These are phyloP conservation scores for Globisporangium canariense DNA, from an alignment of 352 stramenopile species.

Conservation along the genomic window DNA sequence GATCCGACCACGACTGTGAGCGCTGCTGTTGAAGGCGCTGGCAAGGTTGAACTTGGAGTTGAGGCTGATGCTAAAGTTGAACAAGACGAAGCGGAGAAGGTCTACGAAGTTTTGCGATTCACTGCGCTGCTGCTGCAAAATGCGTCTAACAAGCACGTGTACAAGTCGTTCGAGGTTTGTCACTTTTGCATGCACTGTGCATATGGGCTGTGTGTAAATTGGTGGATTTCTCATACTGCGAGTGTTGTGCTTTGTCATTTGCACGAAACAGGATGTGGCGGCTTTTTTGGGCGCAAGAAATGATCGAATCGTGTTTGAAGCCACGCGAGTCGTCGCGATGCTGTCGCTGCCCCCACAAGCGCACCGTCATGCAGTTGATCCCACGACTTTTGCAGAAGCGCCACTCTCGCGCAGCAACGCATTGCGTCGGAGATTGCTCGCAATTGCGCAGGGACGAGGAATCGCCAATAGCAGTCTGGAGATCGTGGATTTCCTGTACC, in stretches of 20 bases:
- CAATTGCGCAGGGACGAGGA: constrained; percentile 43
- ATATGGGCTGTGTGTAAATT: not conserved
- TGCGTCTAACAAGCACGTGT: constrained; percentile 73
- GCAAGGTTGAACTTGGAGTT: constrained; percentile 18
- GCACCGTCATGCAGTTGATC: constrained; percentile 63
- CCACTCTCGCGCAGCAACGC: constrained; percentile 33
- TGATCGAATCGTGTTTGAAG: constrained; percentile 64
- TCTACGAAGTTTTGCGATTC: constrained; percentile 75
- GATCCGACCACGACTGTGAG: not conserved
- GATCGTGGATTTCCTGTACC: constrained; percentile 59
- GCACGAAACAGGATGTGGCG: constrained; percentile 3
- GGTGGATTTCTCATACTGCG: not conserved
- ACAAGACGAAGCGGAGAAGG: constrained; percentile 42
- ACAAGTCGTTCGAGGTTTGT: constrained; percentile 51
- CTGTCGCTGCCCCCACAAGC: constrained; percentile 61
- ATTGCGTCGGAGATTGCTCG: constrained; percentile 53
- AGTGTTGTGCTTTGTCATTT: constrained; percentile 20
- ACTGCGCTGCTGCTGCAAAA: constrained; percentile 77
- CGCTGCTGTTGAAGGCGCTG: constrained; percentile 1
- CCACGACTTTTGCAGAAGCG: constrained; percentile 41
- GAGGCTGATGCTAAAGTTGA: constrained; percentile 24
- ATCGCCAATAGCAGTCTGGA: constrained; percentile 50
- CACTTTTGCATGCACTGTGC: not conserved
- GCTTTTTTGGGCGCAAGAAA: constrained; percentile 61
- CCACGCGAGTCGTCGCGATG: constrained; percentile 72